Base-by-base conservation (phyloP, 2,329 filamentous ascomycete species). In the Huntiella decipiens region DNA sequence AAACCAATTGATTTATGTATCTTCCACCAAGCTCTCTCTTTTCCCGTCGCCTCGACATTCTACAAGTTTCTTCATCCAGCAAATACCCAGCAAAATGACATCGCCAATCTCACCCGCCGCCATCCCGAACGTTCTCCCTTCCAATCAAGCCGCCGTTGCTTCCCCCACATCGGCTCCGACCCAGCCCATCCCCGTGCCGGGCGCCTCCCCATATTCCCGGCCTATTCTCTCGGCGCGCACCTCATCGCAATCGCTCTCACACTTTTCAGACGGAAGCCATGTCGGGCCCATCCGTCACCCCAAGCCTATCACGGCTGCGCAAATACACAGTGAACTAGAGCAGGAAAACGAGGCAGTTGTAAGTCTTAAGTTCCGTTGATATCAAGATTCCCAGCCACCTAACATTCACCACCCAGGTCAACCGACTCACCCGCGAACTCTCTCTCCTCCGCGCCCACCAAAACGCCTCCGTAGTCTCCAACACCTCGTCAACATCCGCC, bases 261-360 rank as follows among this genome's bases (percentile, higher is more conserved):
- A 33, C 15, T 12, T 28, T 33, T 38, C 19, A 63, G 48, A 40
- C 37, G 47, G 42, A 22, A 39, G 34, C 12, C 32, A 28, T 12
- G 60, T 65, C 1, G 76, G 75, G 0, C 74, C 75, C 47, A 64
- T 92, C 55, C 75, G 88, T 51, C 87, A 94, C 59, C 87, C 88
- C 4, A 74, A 84, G 33, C 87, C 87, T 3, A 65, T 95, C 59
- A 95, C 88, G 0, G 79, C 85, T 1, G 82, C 85, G 3, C 88
- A 96, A 60, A 69, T 96, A 51, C 86, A 95, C 60, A 69, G 82
- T 50, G 77, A 94, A 63, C 69, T 95, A 19, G 88, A 96, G 62
- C 91, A 92, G 61, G 88, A 96, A 58, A 87, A 96, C 56, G 88
- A 96, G 61, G 83, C 86, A 33, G 80, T 95, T 55, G 87, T 91